These are phyloP conservation scores for Diospyros kaki DNA, from an alignment of 148 eudicot genomes.

Conservation along the genomic window DNA sequence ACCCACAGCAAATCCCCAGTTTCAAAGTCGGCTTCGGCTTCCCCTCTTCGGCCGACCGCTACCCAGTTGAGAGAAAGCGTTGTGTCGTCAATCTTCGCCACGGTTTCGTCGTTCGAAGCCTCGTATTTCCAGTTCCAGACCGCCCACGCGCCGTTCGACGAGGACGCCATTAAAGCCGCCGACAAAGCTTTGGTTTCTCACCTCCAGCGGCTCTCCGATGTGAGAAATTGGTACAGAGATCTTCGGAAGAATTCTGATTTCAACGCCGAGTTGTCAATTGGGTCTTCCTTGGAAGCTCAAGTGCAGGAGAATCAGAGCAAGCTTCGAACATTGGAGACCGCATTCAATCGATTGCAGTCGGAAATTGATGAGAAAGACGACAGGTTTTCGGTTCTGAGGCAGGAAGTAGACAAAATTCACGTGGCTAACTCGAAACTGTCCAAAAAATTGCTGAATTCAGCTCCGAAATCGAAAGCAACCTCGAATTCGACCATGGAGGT, in stretches of 20 bases:
- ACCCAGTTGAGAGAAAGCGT: conserved; percentile 48
- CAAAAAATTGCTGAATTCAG: conserved; percentile 25
- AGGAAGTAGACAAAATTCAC: conserved; percentile 38
- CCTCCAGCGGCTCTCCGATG: conserved; percentile 62
- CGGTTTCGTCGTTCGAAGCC: conserved; percentile 78
- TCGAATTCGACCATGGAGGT: conserved; percentile 33
- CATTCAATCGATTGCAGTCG: conserved; percentile 65
- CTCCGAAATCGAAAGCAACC: conserved; percentile 15
- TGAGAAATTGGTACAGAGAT: conserved; percentile 49
- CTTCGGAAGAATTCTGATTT: conserved; percentile 35
- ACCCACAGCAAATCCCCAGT: neutral
- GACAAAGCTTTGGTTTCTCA: conserved; percentile 62
- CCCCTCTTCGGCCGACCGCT: conserved; percentile 12
- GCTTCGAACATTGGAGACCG: conserved; percentile 74
- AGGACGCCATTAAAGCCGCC: conserved; percentile 42
- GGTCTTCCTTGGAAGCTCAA: conserved; percentile 77
- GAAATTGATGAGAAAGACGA: conserved; percentile 78
- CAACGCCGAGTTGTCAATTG: conserved; percentile 44
- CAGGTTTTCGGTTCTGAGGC: conserved; percentile 44
- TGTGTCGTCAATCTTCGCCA: conserved; percentile 63
- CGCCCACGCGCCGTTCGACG: conserved; percentile 74
- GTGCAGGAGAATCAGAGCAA: conserved; percentile 97
- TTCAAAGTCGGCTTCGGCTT: conserved; percentile 2
- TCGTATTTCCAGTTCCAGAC: conserved; percentile 83
- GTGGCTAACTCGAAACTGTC: conserved; percentile 40